Percentiles rank a stretch among this genome's conserved stretches.
These are phyloP conservation scores for Symbiodinium natans DNA, from an alignment of 73 alveolate species.

Conservation along the genomic window DNA sequence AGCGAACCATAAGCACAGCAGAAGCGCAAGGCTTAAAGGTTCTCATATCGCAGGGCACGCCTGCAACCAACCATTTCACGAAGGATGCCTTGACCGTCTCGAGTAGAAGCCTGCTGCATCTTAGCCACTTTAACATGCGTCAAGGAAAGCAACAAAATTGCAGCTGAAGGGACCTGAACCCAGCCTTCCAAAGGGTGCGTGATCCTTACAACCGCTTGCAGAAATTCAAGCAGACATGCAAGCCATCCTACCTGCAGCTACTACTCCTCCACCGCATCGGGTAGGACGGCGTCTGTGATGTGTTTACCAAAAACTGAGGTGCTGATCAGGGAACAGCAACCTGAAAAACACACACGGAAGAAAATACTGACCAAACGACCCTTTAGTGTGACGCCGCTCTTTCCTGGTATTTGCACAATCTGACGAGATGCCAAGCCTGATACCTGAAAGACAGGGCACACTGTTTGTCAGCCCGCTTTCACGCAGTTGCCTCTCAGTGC, in stretches of 20 bases:
- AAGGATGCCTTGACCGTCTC: slow-evolving; percentile 60
- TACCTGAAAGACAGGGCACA: no score
- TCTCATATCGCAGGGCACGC: background rate
- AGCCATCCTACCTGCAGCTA: no score
- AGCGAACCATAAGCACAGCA: background rate
- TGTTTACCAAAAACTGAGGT: background rate
- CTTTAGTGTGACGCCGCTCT: background rate
- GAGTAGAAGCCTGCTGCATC: slow-evolving; percentile 43
- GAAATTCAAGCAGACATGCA: no score
- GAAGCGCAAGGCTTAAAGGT: background rate
- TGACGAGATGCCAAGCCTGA: no score
- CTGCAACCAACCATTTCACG: slow-evolving; percentile 41
- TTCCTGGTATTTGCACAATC: no score
- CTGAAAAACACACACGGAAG: background rate
- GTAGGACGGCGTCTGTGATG: background rate
- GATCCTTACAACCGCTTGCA: background rate
- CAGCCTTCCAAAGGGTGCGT: slow-evolving; percentile 45
- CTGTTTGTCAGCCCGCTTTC: no score
- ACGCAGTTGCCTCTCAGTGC: no score
- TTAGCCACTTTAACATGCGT: background rate
- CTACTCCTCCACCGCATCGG: background rate
- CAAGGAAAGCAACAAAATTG: background rate
- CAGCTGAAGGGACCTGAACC: slow-evolving; percentile 17
- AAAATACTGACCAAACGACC: background rate
- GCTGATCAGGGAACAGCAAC: background rate